A percentile compares a stretch with the other conserved stretches of the same genome.
phyloP scores from a whole-genome alignment of 2,329 filamentous ascomycete genomes.

The Zasmidium cellare region DNA sequence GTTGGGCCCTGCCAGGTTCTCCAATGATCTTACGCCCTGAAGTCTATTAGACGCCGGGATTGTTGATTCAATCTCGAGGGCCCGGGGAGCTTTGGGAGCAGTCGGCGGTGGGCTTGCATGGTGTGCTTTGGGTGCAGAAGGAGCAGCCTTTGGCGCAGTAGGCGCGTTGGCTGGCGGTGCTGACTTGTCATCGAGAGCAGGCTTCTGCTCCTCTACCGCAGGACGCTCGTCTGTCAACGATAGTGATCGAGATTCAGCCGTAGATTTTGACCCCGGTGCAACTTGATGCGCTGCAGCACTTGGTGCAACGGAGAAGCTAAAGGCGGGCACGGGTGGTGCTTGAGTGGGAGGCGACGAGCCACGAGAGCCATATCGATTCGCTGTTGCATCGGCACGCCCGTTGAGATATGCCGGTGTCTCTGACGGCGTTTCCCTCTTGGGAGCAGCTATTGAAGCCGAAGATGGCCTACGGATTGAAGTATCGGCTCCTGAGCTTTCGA shows the following conservation, averaged over 20 bases:
- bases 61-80: slow-evolving; percentile 27
- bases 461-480: slow-evolving; percentile 27
- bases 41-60: slow-evolving; percentile 26
- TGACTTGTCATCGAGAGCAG: slow-evolving; percentile 15
- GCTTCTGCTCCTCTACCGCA: slow-evolving; percentile 7
- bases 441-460: slow-evolving; percentile 11
- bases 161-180: slow-evolving; percentile 28
- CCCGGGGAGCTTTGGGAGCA: slow-evolving; percentile 35
- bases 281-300: slow-evolving; percentile 24
- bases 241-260: slow-evolving; percentile 15
- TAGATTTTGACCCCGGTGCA: slow-evolving; percentile 30
- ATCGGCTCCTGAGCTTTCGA: slow-evolving; percentile 33
- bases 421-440: slow-evolving; percentile 36
- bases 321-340: slow-evolving; percentile 57
- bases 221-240: slow-evolving; percentile 6
- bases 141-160: slow-evolving; percentile 40
- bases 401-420: slow-evolving; percentile 47
- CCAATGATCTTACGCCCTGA: slow-evolving; percentile 32
- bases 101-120: slow-evolving; percentile 29
- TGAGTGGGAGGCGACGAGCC: slow-evolving; percentile 55
- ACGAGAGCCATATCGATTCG: slow-evolving; percentile 48
- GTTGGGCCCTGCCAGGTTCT: slow-evolving; percentile 30
- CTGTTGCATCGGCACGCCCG: slow-evolving; percentile 47
- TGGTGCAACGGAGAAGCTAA: slow-evolving; percentile 39
- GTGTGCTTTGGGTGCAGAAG: slow-evolving; percentile 38